phyloP scores from a whole-genome alignment of 495 filamentous ascomycete genomes.

The Hypomontagnella submonticulosa region DNA sequence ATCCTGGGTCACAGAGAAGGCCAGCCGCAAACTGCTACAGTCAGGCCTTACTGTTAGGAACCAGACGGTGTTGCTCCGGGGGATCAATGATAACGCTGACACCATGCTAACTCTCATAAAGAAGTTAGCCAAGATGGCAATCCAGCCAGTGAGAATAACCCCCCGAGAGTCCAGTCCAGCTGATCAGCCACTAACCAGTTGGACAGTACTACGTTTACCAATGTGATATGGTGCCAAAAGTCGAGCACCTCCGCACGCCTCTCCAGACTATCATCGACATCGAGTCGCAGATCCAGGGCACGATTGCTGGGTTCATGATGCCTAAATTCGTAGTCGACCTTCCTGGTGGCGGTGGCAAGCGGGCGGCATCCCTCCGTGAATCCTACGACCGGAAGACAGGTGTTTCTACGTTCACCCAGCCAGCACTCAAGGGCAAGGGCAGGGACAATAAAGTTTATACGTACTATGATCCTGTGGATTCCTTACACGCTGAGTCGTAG shows the following conservation, averaged over 20 bases:
- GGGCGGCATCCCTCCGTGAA: conserved; percentile 61
- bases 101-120: conserved; percentile 64
- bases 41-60: conserved; percentile 63
- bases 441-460: conserved; percentile 62
- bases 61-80: conserved; percentile 64
- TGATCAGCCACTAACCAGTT: conserved; percentile 31
- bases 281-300: conserved; percentile 64
- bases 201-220: conserved; percentile 69
- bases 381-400: conserved; percentile 63
- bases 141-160: conserved; percentile 56
- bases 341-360: conserved; percentile 69
- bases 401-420: conserved; percentile 63
- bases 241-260: conserved; percentile 71
- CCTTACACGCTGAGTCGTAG: conserved; percentile 10
- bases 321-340: conserved; percentile 70
- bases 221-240: conserved; percentile 65
- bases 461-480: conserved; percentile 65
- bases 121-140: conserved; percentile 63
- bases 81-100: conserved; percentile 64
- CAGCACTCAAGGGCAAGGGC: conserved; percentile 58
- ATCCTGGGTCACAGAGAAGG: conserved; percentile 65
- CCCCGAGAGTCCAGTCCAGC: conserved; percentile 8
- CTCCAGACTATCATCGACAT: conserved; percentile 66
- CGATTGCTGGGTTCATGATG: conserved; percentile 68
- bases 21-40: conserved; percentile 60